Conservation (phyloP, 129 eudicot species). For the Tagetes patula region DNA sequence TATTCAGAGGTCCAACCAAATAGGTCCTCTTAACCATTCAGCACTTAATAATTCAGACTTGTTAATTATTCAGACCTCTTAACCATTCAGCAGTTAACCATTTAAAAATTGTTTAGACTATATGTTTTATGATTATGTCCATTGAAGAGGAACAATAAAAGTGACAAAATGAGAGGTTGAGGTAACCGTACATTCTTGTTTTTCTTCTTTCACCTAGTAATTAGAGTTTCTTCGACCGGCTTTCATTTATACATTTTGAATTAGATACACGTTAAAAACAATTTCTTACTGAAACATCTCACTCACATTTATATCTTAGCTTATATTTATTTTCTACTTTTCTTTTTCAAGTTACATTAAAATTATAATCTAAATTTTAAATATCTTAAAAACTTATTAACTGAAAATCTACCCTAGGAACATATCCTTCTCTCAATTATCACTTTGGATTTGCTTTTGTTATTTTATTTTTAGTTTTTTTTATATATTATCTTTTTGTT, state of each 20-base stretch:
- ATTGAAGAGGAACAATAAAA: not conserved
- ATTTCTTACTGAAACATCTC: not conserved
- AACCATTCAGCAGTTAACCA: no score
- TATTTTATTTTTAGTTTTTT: no score
- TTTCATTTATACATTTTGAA: not conserved
- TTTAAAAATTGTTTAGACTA: not conserved
- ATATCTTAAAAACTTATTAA: not conserved
- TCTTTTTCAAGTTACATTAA: not conserved
- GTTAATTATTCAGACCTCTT: no score
- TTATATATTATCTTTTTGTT: no score
- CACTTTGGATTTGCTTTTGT: no score
- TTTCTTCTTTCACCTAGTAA: not conserved
- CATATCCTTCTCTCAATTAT: no score
- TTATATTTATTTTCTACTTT: not conserved
- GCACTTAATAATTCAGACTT: no score
- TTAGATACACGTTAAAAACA: no score
- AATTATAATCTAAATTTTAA: not conserved
- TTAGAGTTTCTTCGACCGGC: not conserved
- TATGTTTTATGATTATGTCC: not conserved
- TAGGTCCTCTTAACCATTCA: no score
- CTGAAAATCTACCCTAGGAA: not conserved
- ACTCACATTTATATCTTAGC: not conserved
- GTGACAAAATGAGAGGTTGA: constrained; percentile 12
- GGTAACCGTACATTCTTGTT: not conserved
- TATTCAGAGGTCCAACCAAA: no score